A percentile compares a stretch with the other conserved stretches of the same genome.
These are phyloP conservation scores for Heliosperma pusillum DNA, from an alignment of 148 eudicot genomes.

Conservation along the genomic window DNA sequence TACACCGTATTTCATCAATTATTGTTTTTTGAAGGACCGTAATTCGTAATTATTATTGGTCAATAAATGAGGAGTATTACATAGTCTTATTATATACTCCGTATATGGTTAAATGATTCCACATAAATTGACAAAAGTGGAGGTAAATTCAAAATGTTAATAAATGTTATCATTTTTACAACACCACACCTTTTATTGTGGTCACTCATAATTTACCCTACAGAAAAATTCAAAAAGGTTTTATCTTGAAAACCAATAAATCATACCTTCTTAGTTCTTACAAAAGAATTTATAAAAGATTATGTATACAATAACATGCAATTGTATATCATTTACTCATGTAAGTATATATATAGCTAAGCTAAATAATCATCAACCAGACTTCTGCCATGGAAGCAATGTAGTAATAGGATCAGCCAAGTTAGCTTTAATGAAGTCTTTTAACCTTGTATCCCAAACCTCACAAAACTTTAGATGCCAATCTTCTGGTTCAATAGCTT, in stretches of 20 bases:
- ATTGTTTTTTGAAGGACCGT: too few species aligned
- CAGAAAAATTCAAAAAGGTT: neutral
- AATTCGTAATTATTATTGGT: too few species aligned
- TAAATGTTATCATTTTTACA: neutral
- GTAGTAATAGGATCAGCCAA: constrained; percentile 61
- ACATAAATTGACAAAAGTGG: too few species aligned
- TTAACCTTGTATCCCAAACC: constrained; percentile 85
- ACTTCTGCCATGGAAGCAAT: constrained; percentile 58
- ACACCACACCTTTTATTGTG: neutral
- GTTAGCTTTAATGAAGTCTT: constrained; percentile 66
- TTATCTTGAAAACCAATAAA: neutral
- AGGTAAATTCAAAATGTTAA: too few species aligned
- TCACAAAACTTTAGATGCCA: constrained; percentile 75
- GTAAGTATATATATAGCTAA: neutral
- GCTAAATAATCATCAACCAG: neutral
- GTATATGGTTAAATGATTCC: too few species aligned
- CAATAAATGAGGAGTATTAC: too few species aligned
- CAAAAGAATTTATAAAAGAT: neutral
- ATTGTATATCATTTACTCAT: neutral
- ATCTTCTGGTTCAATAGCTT: constrained; percentile 74
- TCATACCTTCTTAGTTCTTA: neutral
- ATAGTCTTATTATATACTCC: too few species aligned
- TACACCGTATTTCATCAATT: too few species aligned
- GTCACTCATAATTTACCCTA: neutral
- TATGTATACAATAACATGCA: neutral